These are phyloP conservation scores for Nidula microcarpa DNA, from an alignment of 768 basidiomycete genomes.

Conservation along the genomic window DNA sequence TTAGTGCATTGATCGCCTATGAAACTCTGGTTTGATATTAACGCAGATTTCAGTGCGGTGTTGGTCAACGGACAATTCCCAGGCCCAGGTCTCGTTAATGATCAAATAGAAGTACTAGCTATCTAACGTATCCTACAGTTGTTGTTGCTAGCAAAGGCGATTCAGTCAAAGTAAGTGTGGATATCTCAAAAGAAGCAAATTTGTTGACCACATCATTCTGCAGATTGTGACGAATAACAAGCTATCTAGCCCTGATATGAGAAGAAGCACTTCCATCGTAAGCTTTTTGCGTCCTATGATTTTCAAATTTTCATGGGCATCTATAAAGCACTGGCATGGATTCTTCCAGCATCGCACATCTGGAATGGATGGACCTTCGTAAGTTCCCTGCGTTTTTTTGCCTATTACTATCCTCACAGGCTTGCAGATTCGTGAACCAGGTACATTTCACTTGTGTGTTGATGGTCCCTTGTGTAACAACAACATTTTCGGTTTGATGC, in stretches of 20 bases:
- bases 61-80: constrained; percentile 23
- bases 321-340: constrained; percentile 26
- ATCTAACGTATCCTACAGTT: too few species aligned
- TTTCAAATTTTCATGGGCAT: neutral
- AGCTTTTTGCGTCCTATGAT: neutral
- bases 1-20: neutral
- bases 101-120: too few species aligned
- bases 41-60: constrained; percentile 13
- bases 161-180: constrained; percentile 11
- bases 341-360: constrained; percentile 30
- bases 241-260: constrained; percentile 19
- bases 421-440: constrained; percentile 38
- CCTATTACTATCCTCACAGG: constrained; percentile 1
- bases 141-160: constrained; percentile 19
- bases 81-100: too few species aligned
- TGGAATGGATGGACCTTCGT: constrained; percentile 31
- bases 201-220: neutral
- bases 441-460: constrained; percentile 6
- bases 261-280: constrained; percentile 25
- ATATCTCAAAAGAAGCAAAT: neutral
- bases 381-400: constrained; percentile 16
- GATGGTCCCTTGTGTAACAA: too few species aligned
- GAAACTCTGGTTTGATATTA: neutral
- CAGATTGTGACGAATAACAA: constrained; percentile 24
- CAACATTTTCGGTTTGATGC: too few species aligned